These are phyloP conservation scores for Colletotrichum musicola DNA, from an alignment of 2,329 filamentous ascomycete genomes.

Conservation along the genomic window DNA sequence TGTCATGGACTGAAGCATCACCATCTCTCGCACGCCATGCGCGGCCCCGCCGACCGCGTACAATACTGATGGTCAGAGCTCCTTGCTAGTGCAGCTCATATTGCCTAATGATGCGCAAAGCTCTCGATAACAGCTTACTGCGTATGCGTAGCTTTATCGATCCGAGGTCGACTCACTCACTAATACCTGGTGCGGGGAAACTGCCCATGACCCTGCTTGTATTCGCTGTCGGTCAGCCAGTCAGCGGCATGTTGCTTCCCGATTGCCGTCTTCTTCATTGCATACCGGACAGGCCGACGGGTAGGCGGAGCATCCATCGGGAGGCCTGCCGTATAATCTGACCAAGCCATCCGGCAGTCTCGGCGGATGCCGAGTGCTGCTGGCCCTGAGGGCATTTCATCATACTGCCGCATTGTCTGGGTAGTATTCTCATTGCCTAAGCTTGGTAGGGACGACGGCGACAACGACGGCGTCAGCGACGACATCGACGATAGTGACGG, in stretches of 20 bases:
- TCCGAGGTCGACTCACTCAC: background rate
- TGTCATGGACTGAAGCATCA: background rate
- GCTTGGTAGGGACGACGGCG: no score
- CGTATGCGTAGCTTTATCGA: slow-evolving; percentile 6
- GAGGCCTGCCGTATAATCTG: slow-evolving; percentile 8
- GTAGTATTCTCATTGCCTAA: no score
- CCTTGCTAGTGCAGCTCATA: slow-evolving; percentile 11
- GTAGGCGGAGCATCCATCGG: background rate
- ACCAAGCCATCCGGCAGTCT: slow-evolving; percentile 13
- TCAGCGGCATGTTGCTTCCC: background rate
- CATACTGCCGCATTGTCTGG: no score
- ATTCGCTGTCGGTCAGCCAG: background rate
- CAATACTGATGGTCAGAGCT: slow-evolving; percentile 27
- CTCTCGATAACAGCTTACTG: slow-evolving; percentile 3
- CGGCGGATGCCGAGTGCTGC: background rate
- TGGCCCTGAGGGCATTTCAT: background rate
- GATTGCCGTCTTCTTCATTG: background rate
- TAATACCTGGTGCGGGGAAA: background rate
- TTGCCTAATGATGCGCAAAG: slow-evolving; percentile 2
- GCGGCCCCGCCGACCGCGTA: slow-evolving; percentile 5
- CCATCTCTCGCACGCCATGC: background rate
- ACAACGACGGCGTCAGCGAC: no score
- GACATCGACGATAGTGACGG: no score
- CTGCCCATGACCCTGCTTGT: background rate
- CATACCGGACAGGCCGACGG: background rate